A percentile compares a stretch with the other conserved stretches of the same genome.
Evolutionary conservation across 2,329 filamentous ascomycete species (phyloP).

Genomic region (Teratosphaeria gauchensis): DNA sequence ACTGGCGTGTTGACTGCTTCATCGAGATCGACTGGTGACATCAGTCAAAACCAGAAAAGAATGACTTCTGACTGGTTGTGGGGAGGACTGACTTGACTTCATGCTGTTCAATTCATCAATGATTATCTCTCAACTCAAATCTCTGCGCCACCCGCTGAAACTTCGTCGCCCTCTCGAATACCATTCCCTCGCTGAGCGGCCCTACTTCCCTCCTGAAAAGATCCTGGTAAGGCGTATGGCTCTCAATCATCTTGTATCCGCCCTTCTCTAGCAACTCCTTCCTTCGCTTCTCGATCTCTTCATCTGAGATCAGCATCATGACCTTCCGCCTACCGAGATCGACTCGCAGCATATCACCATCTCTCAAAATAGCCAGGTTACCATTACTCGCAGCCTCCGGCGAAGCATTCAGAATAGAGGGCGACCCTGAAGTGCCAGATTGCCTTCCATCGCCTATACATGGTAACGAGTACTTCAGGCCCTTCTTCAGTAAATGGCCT

Average conservation of each 20-base stretch:
- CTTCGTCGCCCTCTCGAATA: slow-evolving; percentile 15
- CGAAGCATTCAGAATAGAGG: slow-evolving; percentile 47
- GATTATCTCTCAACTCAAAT: slow-evolving; percentile 18
- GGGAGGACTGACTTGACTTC: no score
- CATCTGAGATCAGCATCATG: slow-evolving; percentile 36
- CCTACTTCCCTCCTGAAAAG: slow-evolving; percentile 21
- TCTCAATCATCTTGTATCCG: slow-evolving; percentile 17
- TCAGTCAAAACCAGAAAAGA: no score
- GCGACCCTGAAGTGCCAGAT: slow-evolving; percentile 46
- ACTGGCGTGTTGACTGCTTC: no score
- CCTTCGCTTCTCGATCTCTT: slow-evolving; percentile 34
- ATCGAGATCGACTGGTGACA: no score
- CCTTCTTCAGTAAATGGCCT: slow-evolving; percentile 18
- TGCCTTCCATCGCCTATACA: slow-evolving; percentile 47
- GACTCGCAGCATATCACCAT: slow-evolving; percentile 43
- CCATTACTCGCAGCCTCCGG: slow-evolving; percentile 47
- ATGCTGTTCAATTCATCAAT: slow-evolving; percentile 6
- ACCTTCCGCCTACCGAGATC: slow-evolving; percentile 42
- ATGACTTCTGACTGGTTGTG: no score
- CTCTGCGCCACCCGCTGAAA: slow-evolving; percentile 22
- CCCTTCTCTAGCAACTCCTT: slow-evolving; percentile 19
- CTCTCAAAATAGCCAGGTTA: slow-evolving; percentile 41
- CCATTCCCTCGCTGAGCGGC: slow-evolving; percentile 24
- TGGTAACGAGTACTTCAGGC: slow-evolving; percentile 34
- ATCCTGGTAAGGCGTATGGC: slow-evolving; percentile 24